Evolutionary conservation across 257 asterid species (phyloP).

Genomic region (Solanum gandarillasii): DNA sequence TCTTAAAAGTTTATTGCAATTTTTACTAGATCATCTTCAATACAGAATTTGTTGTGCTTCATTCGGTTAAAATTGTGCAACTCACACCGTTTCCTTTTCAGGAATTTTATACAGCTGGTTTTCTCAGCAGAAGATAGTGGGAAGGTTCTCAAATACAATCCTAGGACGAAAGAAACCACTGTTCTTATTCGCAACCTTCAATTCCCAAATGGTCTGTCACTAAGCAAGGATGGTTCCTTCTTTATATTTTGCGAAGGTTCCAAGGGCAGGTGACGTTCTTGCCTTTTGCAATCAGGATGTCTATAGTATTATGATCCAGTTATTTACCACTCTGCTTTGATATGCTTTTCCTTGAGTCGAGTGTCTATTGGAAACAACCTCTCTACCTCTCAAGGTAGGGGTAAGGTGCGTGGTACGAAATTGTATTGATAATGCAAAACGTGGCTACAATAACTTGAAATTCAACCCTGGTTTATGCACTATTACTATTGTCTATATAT

Average conservation of each 20-base stretch:
- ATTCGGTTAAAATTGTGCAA: neutral
- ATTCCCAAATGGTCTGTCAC: constrained; percentile 80
- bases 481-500: neutral
- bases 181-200: constrained; percentile 65
- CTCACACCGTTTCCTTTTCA: constrained; percentile 5
- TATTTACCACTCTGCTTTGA: neutral
- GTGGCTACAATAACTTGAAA: neutral
- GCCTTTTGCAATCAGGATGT: neutral
- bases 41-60: neutral
- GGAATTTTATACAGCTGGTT: constrained; percentile 73
- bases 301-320: neutral
- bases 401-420: neutral
- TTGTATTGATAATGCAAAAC: neutral
- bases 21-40: neutral
- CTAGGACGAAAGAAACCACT: constrained; percentile 52
- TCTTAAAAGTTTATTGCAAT: neutral
- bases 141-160: constrained; percentile 71
- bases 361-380: neutral
- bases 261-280: constrained; percentile 46
- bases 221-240: constrained; percentile 82
- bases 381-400: neutral
- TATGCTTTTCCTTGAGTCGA: neutral
- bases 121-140: constrained; percentile 79
- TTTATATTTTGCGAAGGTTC: constrained; percentile 72
- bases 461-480: neutral